Evolutionary conservation across 768 basidiomycete genomes (phyloP), one percentile per base, ranked within the genome.

Genomic region (Kwoniella botswanensis): DNA sequence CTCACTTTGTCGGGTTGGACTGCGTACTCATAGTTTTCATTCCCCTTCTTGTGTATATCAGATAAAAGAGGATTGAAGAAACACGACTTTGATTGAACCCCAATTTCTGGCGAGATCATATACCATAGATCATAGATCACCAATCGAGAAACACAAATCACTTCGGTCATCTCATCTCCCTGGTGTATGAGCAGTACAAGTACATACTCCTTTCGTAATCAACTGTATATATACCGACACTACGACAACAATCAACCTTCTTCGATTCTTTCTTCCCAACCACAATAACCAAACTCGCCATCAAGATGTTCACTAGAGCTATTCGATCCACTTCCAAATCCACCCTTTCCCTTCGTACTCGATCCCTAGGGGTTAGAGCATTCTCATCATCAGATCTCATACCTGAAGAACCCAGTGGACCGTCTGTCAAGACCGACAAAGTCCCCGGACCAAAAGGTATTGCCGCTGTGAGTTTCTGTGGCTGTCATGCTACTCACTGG

Each of bases 371-470:
- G 9, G 59, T 52, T 3, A 62, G 67, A 52, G 21, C 35, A 4
- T 70, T 70, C 63, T 70, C 68, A 11, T 64, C 71, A 3, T 24
- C 56, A 12, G 63, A 72, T 22, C 58, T 65, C 41, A 72, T 73
- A 50, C 63, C 66, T 35, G 63, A 65, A 18, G 66, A 69, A 21
- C 53, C 62, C 13, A 53, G 59, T 21, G 29, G 64, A 24, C 72
- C 75, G 29, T 68, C 69, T 26, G 58, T 74, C 17, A 53, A 65
- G 44, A 67, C 53, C 12, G 53, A 68, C 26, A 68, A 76, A 26
- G 62, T 68, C 18, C 64, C 66, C 29, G 73, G 57, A 42, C 64
- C 67, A 17, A 69, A 71, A 60, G 63, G 68, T 29, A 35, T 63
- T 24, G 64, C 60, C 22, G 62, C 59, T 53, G 60, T 65, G 44